Conservation (phyloP, 306 rosid genomes). For the Gastrolobium villosum region DNA sequence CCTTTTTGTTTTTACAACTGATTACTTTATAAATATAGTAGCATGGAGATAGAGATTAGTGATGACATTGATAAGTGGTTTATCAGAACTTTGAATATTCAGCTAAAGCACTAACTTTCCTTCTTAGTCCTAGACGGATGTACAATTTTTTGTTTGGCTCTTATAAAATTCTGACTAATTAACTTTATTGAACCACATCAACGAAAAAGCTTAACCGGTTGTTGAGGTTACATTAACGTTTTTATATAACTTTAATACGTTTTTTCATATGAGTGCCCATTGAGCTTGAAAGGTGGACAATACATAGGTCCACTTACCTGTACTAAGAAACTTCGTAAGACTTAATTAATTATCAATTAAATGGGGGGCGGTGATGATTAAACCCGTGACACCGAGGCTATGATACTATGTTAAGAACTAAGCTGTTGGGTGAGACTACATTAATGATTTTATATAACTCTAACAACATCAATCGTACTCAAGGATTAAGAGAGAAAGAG, state of each 20-base stretch:
- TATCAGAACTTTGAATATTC: neutral
- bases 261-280: no score
- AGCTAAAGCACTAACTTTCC: neutral
- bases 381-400: no score
- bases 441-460: neutral
- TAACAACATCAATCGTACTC: no score
- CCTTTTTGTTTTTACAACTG: neutral
- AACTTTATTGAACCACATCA: no score
- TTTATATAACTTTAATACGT: neutral
- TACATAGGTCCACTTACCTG: no score
- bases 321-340: no score
- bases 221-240: neutral
- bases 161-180: neutral
- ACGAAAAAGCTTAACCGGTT: no score
- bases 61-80: slow-evolving; percentile 4
- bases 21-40: neutral
- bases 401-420: no score
- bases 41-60: neutral
- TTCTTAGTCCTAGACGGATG: neutral
- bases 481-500: neutral
- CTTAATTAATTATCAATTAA: no score
- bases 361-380: no score
- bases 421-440: no score
- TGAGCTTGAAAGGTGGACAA: no score
- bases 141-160: neutral